phyloP scores from a whole-genome alignment of 805 yeast genomes.

The Ogataea saltuana region DNA sequence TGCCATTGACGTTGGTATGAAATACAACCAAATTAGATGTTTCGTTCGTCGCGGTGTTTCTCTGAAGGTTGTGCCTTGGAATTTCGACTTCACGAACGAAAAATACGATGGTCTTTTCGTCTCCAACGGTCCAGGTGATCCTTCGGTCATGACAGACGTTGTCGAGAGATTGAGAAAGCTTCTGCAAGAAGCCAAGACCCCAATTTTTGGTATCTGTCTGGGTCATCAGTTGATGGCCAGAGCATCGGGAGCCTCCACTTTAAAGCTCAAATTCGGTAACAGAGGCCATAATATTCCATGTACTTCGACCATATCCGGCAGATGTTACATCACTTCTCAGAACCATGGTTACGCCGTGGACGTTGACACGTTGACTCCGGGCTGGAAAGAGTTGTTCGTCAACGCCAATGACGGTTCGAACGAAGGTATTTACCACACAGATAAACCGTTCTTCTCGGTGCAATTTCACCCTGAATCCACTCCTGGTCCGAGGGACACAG shows the following conservation, averaged over 20 bases:
- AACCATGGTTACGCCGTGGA: constrained; percentile 99
- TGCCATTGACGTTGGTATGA: constrained; percentile 97
- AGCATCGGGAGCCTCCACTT: constrained; percentile 92
- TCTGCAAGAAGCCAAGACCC: constrained; percentile 69
- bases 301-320: constrained; percentile 80
- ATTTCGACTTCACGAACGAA: constrained; percentile 78
- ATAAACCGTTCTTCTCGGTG: constrained; percentile 91
- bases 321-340: constrained; percentile 98
- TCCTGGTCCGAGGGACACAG: constrained; percentile 99
- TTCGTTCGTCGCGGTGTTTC: constrained; percentile 96
- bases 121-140: constrained; percentile 99
- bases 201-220: constrained; percentile 95
- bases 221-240: constrained; percentile 97
- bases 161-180: constrained; percentile 60
- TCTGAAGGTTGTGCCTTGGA: constrained; percentile 93
- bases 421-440: constrained; percentile 94
- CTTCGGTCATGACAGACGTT: constrained; percentile 74
- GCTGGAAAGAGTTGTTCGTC: constrained; percentile 93
- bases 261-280: constrained; percentile 95
- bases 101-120: constrained; percentile 92
- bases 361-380: constrained; percentile 63
- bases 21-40: constrained; percentile 96
- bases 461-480: constrained; percentile 99
- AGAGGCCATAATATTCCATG: constrained; percentile 98
- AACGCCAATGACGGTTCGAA: constrained; percentile 97